Base-by-base conservation (phyloP, 2,329 filamentous ascomycete species). In the Corinectria fuckeliana region DNA sequence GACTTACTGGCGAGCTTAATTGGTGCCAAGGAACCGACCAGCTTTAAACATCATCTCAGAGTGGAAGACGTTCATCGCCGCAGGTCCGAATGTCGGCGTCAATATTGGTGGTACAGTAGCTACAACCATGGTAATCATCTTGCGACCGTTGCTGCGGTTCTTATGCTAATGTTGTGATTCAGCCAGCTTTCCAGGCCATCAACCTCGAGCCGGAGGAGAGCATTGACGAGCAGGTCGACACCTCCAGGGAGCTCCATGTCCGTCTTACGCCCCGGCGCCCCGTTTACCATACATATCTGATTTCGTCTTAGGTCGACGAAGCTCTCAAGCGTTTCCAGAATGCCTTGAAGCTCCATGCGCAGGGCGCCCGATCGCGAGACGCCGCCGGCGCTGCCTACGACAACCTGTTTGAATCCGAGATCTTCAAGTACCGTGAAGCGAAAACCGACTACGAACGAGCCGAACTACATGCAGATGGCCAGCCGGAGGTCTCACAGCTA, bases 121-220 rank as follows among this genome's bases (percentile, higher is more conserved):
- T 58, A 62, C 60, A 49, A 69, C 51, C 39, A 71, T 71, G 69
- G 69, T 71, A 57, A 54, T 44, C 32, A 21, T 42, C 0, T 11
- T 18, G 10, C 7, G 10, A 14, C 10, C 6, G 5, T 3, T 1
- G 9, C 4, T 14, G 14, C 5, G 18, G 39, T 36, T 14, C 25
- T 38, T 34, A 6, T 59, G 28, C 67, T 69, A 49, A 69, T 68
- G 44, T 20, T 36, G 49, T 13, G 32, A 41, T 21, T 21, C 58
- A 87, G 85, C 82, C 85, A 66, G 84, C 87, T 69, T 98, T 96
- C 79, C 88, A 90, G 71, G 92, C 94, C 52, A 88, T 97, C 76
- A 99, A 99, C 75, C 87, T 98, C 77, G 93, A 97, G 77, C 91
- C 92, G 9, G 95, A 97, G 78, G 92, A 96, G 72, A 91, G 92